These are phyloP conservation scores for Xylaria telfairii DNA, from an alignment of 495 filamentous ascomycete species.

Conservation along the genomic window DNA sequence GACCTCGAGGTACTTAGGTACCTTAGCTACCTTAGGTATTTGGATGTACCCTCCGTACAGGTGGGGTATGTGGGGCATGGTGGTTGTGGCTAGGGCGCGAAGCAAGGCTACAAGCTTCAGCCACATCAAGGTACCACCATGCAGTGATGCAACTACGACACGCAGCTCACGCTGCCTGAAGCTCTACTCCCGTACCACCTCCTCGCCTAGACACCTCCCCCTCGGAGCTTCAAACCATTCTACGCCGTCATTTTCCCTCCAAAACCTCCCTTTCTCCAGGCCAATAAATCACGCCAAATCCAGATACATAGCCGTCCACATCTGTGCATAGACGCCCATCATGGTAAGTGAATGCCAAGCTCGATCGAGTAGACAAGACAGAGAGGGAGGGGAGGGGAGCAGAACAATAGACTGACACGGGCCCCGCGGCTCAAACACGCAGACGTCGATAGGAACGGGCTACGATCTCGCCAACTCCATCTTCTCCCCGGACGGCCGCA, in stretches of 20 bases:
- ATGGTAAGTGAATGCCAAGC: constrained; percentile 14
- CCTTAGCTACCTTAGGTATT: background rate
- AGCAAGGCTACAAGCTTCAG: constrained; percentile 13
- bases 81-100: background rate
- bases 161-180: constrained; percentile 55
- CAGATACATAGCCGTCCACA: background rate
- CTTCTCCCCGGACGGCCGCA: constrained; percentile 97
- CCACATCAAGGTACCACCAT: constrained; percentile 14
- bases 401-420: background rate
- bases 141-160: constrained; percentile 39
- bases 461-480: constrained; percentile 99
- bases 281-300: background rate
- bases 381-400: background rate
- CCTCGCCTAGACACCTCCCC: background rate
- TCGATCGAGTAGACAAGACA: too few relatives aligned
- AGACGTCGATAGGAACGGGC: constrained; percentile 99
- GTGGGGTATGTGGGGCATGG: background rate
- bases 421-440: constrained; percentile 13
- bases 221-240: background rate
- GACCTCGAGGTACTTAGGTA: constrained; percentile 10
- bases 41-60: background rate
- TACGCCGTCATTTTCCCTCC: background rate
- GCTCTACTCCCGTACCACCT: constrained; percentile 28
- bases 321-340: background rate
- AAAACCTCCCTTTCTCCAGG: too few relatives aligned